Evolutionary conservation across 2,329 filamentous ascomycete species (phyloP), one percentile per base, ranked within the genome.

Genomic region (Hortaea sp.): DNA sequence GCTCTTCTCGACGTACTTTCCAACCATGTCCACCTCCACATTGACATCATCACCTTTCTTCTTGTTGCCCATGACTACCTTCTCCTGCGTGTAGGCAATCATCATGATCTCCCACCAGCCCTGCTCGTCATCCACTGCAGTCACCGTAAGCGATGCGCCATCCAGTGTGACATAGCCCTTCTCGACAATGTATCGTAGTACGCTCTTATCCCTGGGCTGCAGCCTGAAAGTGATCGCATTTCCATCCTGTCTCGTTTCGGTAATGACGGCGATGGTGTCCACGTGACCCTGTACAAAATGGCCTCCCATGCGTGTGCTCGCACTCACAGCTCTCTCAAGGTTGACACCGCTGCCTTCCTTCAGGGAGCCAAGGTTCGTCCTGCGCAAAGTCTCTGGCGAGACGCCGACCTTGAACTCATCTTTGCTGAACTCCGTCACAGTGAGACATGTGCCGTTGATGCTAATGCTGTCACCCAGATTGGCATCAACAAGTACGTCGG

Each of bases 271-370:
- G 35, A 84, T 81, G 7, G 88, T 90, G 67, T 98, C 94, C 50
- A 98, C 90, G 66, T 98, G 92, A 37, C 92, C 92, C 69, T 98
- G 94, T 30, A 97, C 90, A 60, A 97, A 95, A 70, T 98, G 92
- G 0, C 92, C 92, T 41, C 94, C 92, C 88, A 98, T 97, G 46
- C 92, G 86, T 40, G 90, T 95, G 59, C 85, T 79, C 4, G 88
- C 88, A 12, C 85, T 84, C 45, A 98, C 89, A 3, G 92, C 90
- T 11, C 92, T 82, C 73, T 98, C 92, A 44, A 98, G 82, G 67
- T 98, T 98, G 54, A 97, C 89, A 20, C 71, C 73, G 50, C 81
- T 84, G 38, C 73, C 73, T 50, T 78, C 64, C 41, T 70, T 67
- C 44, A 98, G 75, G 13, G 72, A 72, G 51, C 89, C 90, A n/a